Evolutionary conservation across 768 basidiomycete species (phyloP).

Genomic region (Boletus pseudopeckii): DNA sequence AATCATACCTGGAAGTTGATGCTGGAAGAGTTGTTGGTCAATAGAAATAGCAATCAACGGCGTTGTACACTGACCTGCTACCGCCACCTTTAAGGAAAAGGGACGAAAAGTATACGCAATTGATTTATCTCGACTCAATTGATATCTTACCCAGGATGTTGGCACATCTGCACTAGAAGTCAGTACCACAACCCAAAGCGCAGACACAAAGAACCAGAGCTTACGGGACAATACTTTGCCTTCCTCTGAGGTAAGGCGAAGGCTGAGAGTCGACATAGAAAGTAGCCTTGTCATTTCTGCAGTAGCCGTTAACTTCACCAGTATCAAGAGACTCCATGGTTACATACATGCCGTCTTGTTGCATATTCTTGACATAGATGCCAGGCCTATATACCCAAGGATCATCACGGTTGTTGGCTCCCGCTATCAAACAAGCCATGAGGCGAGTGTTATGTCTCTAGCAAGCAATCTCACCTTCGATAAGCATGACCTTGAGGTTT

Average conservation of each 20-base stretch:
- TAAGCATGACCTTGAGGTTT: constrained; percentile 70
- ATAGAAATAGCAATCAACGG: background rate
- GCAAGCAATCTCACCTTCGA: constrained; percentile 47
- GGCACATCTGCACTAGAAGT: constrained; percentile 45
- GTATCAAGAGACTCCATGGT: background rate
- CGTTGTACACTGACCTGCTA: constrained; percentile 42
- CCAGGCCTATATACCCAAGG: constrained; percentile 74
- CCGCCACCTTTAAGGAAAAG: constrained; percentile 41
- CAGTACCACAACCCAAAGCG: background rate
- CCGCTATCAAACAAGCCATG: constrained; percentile 36
- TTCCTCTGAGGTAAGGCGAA: constrained; percentile 57
- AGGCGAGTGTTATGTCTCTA: background rate
- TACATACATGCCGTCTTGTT: constrained; percentile 61
- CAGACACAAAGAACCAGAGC: constrained; percentile 20
- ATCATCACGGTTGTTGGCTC: constrained; percentile 69
- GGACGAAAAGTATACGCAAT: background rate
- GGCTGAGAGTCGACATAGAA: constrained; percentile 64
- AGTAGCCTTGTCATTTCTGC: constrained; percentile 71
- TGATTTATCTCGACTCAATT: background rate
- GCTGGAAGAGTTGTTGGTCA: constrained; percentile 31
- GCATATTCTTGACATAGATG: constrained; percentile 71
- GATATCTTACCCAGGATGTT: constrained; percentile 50
- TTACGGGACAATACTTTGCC: constrained; percentile 66
- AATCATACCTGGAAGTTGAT: constrained; percentile 60
- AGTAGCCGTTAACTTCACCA: background rate